Conservation (phyloP, 2,329 filamentous ascomycete genomes). For the Ceratocystis papillata region DNA sequence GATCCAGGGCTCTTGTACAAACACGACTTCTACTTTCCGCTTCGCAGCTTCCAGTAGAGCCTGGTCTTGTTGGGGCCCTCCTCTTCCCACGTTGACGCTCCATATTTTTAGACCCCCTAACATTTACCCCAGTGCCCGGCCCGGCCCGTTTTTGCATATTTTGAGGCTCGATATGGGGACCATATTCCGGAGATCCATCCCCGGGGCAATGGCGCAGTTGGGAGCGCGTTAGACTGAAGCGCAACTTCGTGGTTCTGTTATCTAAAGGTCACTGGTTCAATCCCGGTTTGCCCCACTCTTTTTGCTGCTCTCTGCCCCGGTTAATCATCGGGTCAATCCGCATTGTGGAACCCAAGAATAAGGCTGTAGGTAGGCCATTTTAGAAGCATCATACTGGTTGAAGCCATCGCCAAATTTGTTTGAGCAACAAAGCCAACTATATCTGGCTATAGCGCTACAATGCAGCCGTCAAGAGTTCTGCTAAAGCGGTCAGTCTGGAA, state of each 20-base stretch:
- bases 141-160: background rate
- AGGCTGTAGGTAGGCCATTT: background rate
- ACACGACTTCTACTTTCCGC: no score
- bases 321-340: background rate
- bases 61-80: no score
- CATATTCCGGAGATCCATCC: background rate
- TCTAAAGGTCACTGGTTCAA: slow-evolving; percentile 23
- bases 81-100: no score
- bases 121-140: background rate
- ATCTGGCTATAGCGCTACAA: slow-evolving; percentile 31
- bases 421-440: no score
- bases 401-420: slow-evolving; percentile 9
- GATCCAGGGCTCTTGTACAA: no score
- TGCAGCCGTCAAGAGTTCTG: slow-evolving; percentile 59
- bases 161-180: background rate
- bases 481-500: slow-evolving; percentile 79
- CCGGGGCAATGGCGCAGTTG: slow-evolving; percentile 23
- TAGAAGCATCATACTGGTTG: background rate
- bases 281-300: slow-evolving; percentile 22
- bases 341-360: background rate
- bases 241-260: slow-evolving; percentile 20
- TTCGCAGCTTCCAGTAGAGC: no score
- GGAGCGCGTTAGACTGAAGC: slow-evolving; percentile 23
- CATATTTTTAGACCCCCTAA: no score
- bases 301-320: background rate